Percentiles rank a stretch among this genome's conserved stretches.
These are phyloP conservation scores for Saturnispora sekii DNA, from an alignment of 805 yeast genomes.

Conservation along the genomic window DNA sequence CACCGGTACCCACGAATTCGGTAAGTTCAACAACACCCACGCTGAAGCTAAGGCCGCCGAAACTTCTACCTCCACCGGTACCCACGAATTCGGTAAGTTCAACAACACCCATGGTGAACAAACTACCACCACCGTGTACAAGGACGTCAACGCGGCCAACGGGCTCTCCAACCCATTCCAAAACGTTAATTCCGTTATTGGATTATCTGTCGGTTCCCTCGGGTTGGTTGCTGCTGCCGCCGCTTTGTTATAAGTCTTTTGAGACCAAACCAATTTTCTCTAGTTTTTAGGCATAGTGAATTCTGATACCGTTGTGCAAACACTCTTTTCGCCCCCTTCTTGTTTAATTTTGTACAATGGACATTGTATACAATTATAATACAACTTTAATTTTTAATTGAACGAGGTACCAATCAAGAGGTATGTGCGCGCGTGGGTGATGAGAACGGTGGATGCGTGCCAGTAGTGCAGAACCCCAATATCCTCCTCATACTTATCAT, in stretches of 20 bases:
- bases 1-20: conserved; percentile 44
- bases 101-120: conserved; percentile 34
- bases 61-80: conserved; percentile 28
- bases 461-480: no score
- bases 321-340: neutral
- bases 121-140: conserved; percentile 39
- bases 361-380: neutral
- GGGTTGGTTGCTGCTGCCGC: conserved; percentile 15
- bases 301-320: no score
- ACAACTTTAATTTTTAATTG: no score
- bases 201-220: conserved; percentile 16
- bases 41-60: conserved; percentile 15
- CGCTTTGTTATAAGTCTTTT: conserved; percentile 12
- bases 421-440: no score
- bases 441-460: no score
- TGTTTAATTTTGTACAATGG: neutral
- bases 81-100: conserved; percentile 41
- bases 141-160: conserved; percentile 45
- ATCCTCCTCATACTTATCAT: no score
- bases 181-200: conserved; percentile 18
- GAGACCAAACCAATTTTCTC: no score
- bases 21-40: conserved; percentile 43
- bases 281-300: no score
- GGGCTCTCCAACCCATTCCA: conserved; percentile 26
- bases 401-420: no score